Evolutionary conservation across 2,329 filamentous ascomycete species (phyloP).

Genomic region (Pochonia chlamydosporia): DNA sequence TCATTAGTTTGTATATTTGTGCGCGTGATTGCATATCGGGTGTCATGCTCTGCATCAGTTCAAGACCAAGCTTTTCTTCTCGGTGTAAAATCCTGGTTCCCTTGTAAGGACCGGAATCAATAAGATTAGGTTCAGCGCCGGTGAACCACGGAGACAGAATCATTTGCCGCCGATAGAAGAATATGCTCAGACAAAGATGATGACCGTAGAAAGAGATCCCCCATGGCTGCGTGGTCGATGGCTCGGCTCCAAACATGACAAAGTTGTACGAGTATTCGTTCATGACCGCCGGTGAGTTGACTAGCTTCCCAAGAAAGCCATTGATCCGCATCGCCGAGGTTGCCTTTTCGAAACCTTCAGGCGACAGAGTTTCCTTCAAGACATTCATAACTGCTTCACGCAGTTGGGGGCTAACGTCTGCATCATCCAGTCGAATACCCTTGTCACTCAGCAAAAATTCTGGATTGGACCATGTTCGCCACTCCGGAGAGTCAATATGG

Average conservation of each 20-base stretch:
- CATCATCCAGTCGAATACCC: slow-evolving; percentile 66
- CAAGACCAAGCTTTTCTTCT: slow-evolving; percentile 60
- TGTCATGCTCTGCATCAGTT: slow-evolving; percentile 61
- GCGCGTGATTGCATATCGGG: slow-evolving; percentile 40
- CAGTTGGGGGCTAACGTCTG: slow-evolving; percentile 28
- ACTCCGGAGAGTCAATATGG: slow-evolving; percentile 64
- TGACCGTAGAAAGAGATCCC: slow-evolving; percentile 74
- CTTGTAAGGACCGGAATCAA: slow-evolving; percentile 56
- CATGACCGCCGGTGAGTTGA: slow-evolving; percentile 55
- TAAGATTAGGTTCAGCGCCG: slow-evolving; percentile 72
- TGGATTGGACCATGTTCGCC: slow-evolving; percentile 66
- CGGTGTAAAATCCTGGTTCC: slow-evolving; percentile 61
- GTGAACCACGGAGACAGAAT: slow-evolving; percentile 71
- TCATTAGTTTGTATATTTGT: slow-evolving; percentile 53
- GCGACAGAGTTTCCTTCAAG: slow-evolving; percentile 53
- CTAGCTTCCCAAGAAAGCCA: slow-evolving; percentile 66
- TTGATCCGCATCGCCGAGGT: slow-evolving; percentile 67
- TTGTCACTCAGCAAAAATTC: slow-evolving; percentile 66
- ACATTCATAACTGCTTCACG: slow-evolving; percentile 48
- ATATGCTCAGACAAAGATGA: slow-evolving; percentile 68
- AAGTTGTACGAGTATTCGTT: slow-evolving; percentile 76
- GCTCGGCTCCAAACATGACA: slow-evolving; percentile 56
- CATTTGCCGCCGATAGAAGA: slow-evolving; percentile 60
- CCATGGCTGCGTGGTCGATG: slow-evolving; percentile 55
- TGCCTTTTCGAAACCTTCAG: slow-evolving; percentile 67